Base-by-base conservation (phyloP, 768 basidiomycete species). In the Russula griseocarnosa region DNA sequence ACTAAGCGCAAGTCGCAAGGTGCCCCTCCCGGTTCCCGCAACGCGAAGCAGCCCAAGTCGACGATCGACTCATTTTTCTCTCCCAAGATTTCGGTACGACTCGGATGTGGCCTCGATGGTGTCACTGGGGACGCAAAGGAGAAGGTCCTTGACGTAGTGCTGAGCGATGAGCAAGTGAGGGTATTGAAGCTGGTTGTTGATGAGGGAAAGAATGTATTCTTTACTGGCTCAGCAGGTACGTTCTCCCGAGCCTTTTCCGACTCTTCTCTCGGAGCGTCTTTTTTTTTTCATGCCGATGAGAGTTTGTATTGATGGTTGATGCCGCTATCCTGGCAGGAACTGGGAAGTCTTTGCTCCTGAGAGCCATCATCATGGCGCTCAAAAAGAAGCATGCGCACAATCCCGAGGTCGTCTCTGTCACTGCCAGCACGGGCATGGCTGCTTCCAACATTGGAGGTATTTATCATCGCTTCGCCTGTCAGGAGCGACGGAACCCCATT, bases 391-490 rank as follows among this genome's bases (percentile, higher is more conserved):
- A 79, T 66, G 71, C 74, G 22, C 78, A 75, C 61, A 74, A 74
- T 20, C 74, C 74, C 0, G 79, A 81, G 57, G 74, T 75, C 3
- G 76, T 86, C 34, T 83, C 82, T 30, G 78, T 86, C 42, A 85
- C 83, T 2, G 84, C 84, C 1, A 82, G 84, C 61, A 83, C 83
- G 5, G 82, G 82, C 5, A 84, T 86, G 70, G 86, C 87, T 3
- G 86, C 87, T 2, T 84, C 84, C 58, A 87, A 88, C 72, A 86
- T 88, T 55, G 86, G 86, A 30, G 87, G 86, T 71, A 69, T 40
- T 11, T 13, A 46, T 20, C 66, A 46, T 20, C 66, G 65, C 54
- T 34, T 20, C 57, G 22, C 38, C 44, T 3, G 26, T 32, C 24
- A 11, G 22, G 13, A 53, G 44, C 32, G 54, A 44, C 14, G 61